These are phyloP conservation scores for Sphagnurus paluster DNA, from an alignment of 1,284 basidiomycete genomes.

Conservation along the genomic window DNA sequence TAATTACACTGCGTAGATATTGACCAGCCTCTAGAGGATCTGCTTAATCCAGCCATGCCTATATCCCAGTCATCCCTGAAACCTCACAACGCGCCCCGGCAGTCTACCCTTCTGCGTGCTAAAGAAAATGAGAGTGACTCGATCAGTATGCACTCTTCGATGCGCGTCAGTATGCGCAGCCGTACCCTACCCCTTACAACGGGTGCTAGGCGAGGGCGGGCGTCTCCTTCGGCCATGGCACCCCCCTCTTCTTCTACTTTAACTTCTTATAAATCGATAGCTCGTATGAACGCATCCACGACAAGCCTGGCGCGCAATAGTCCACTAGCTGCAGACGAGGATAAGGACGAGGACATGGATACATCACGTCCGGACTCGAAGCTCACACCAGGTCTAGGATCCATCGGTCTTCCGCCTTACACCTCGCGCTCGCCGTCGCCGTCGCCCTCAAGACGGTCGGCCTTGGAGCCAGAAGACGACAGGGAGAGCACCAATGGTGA, in stretches of 20 bases:
- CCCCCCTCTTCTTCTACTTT: slow-evolving; percentile 22
- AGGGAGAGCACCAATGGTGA: slow-evolving; percentile 9
- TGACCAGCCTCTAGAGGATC: slow-evolving; percentile 75
- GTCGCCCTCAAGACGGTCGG: slow-evolving; percentile 23
- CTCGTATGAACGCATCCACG: slow-evolving; percentile 26
- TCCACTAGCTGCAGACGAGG: slow-evolving; percentile 5
- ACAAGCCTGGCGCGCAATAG: slow-evolving; percentile 8
- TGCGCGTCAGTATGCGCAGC: slow-evolving; percentile 59
- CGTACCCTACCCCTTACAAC: slow-evolving; percentile 35
- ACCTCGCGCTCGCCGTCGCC: slow-evolving; percentile 21
- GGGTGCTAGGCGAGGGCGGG: slow-evolving; percentile 14
- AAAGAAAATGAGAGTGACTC: slow-evolving; percentile 36
- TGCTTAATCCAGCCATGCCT: slow-evolving; percentile 43
- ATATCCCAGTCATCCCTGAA: slow-evolving; percentile 20
- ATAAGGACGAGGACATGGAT: slow-evolving; percentile 11
- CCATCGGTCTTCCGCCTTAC: slow-evolving; percentile 17
- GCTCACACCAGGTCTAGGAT: slow-evolving; percentile 44
- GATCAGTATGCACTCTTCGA: slow-evolving; percentile 40
- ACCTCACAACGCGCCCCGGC: slow-evolving; percentile 20
- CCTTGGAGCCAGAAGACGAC: slow-evolving; percentile 17
- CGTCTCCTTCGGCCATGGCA: slow-evolving; percentile 8
- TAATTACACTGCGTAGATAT: slow-evolving; percentile 54
- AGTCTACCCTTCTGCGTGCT: slow-evolving; percentile 28
- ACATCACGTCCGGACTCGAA: slow-evolving; percentile 63
- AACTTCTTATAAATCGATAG: slow-evolving; percentile 46